Evolutionary conservation across 106 monocot species (phyloP).

Genomic region (Posidonia australis): DNA sequence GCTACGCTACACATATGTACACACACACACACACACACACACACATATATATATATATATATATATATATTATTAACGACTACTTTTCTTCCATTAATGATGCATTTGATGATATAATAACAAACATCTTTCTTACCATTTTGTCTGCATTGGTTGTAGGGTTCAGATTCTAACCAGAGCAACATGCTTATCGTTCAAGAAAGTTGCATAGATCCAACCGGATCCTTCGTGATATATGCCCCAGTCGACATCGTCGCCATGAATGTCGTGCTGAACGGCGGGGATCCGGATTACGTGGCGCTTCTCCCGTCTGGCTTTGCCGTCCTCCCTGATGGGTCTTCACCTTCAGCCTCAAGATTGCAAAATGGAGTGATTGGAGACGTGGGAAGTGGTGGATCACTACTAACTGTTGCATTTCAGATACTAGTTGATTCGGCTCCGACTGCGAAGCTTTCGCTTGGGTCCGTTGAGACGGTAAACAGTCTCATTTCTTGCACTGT

Average conservation of each 20-base stretch:
- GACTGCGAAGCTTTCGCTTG: slow-evolving; percentile 74
- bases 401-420: slow-evolving; percentile 35
- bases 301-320: slow-evolving; percentile 85
- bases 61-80: too few species aligned
- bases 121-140: too few species aligned
- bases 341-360: background rate
- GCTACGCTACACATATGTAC: too few species aligned
- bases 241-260: slow-evolving; percentile 77
- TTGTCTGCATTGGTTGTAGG: too few species aligned
- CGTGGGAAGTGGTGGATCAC: slow-evolving; percentile 18
- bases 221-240: slow-evolving; percentile 79
- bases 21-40: too few species aligned
- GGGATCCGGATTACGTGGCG: slow-evolving; percentile 72
- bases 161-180: slow-evolving; percentile 63
- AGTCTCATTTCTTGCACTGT: slow-evolving; percentile 90
- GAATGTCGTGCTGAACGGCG: slow-evolving; percentile 69
- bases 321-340: slow-evolving; percentile 73
- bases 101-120: too few species aligned
- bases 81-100: too few species aligned
- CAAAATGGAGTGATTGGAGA: slow-evolving; percentile 6
- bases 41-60: too few species aligned
- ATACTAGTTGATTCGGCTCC: slow-evolving; percentile 84
- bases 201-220: slow-evolving; percentile 71
- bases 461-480: slow-evolving; percentile 59
- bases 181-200: slow-evolving; percentile 98